Evolutionary conservation across 179 eudicot genomes (phyloP), one percentile per base, ranked within the genome.

Genomic region (Actinidia arguta): DNA sequence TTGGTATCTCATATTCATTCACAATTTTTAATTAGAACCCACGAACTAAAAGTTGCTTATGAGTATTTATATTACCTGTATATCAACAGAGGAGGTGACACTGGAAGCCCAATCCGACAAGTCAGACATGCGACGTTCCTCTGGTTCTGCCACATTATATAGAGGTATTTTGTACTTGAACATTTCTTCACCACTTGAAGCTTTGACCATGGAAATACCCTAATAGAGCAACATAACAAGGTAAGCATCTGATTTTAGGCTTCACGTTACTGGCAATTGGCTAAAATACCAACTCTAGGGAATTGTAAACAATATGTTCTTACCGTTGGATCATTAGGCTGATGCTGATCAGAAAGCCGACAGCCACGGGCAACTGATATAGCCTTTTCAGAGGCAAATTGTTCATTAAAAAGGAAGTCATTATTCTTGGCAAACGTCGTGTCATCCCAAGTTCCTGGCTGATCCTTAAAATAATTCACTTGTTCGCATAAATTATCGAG

Each of bases 51-150:
- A 77, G n/a, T 46, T 44, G 46, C 20, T 54, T 76, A 48, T 17
- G 42, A 18, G 78, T 48, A 73, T 27, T 39, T 51, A 61, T 51
- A n/a, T 80, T 81, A 94, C 99, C 91, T 92, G 96, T 64, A 90
- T 77, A 78, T 95, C 96, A 77, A 87, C 85, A 27, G 92, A 89
- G 61, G 98, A 95, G 75, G 94, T 83, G 67, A 90, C 87, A 80
- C 97, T 95, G 16, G 94, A 89, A 80, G 92, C 92, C 99, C 96
- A 95, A 85, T 96, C 99, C 31, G 99, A 95, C 86, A 92, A 81
- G 86, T 93, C 98, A 80, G 98, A 96, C 98, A 95, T 90, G 55
- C 98, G 97, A 4, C 98, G 96, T 78, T 96, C 98, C 85, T 93
- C 98, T 85, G 88, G 98, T 82, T 91, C 94, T 66, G 78, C 88